Evolutionary conservation across 2,329 filamentous ascomycete species (phyloP), one percentile per base, ranked within the genome.

Genomic region (Trichoderma semiorbis): DNA sequence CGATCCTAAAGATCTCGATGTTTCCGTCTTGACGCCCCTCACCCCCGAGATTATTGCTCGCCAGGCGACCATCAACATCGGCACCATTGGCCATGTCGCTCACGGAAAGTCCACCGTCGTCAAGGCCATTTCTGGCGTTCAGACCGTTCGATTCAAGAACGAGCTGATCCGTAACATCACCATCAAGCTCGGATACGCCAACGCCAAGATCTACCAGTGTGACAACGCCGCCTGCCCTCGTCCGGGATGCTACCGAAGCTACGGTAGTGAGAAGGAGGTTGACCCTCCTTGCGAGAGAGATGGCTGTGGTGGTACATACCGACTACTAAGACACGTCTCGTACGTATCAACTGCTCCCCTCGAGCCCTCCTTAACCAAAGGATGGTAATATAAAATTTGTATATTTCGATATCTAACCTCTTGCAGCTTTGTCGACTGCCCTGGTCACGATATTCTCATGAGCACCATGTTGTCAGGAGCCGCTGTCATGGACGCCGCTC

Each of bases 361-460:
- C 66, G 39, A 11, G 5, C 21, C 34, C 62, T 60, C 57, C 50
- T 21, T 11, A 11, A 5, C 30, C 62, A 67, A 24, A 53, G 7
- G 12, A 11, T 28, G 39, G 21, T 53, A 24, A 53, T 8, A 61
- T 28, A 14, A 53, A 39, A 18, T 14, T 60, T 68, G 68, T n/a
- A n/a, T 12, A 32, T 34, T 34, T 55, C 30, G 57, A 69, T 63
- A 43, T 14, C 36, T 64, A 1, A 34, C 53, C 21, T 77, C 12
- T 21, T 60, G 3, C 76, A 95, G 93, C 18, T 99, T 98, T 82
- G 96, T 98, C 77, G 96, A 98, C 84, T 98, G 96, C 88, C 96
- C 96, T 71, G 96, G 96, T 84, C 96, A 99, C 93, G 96, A 99
- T 85, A 99, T 99, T 94, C 95, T 99, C 83, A 99, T 99, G 96